Evolutionary conservation across 306 rosid genomes (phyloP).

Genomic region (Prunus fruticosa): DNA sequence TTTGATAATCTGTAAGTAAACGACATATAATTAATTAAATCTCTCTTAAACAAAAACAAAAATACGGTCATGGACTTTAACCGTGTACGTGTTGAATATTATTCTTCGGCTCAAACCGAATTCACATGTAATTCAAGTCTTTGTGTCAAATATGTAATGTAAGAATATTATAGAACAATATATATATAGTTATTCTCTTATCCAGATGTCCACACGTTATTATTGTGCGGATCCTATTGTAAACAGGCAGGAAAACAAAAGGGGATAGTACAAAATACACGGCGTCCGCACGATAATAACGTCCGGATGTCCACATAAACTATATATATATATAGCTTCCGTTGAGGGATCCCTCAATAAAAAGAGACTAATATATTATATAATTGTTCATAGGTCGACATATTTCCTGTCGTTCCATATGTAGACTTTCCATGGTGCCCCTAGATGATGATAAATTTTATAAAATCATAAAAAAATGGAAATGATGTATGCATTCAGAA

Average conservation of each 20-base stretch:
- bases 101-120: neutral
- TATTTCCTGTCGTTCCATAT: neutral
- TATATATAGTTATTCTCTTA: no score
- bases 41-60: neutral
- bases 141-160: neutral
- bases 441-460: neutral
- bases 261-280: no score
- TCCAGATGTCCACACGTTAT: no score
- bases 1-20: neutral
- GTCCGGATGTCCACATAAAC: no score
- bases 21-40: neutral
- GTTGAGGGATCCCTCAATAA: no score
- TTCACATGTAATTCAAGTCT: neutral
- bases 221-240: no score
- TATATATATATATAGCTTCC: no score
- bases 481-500: neutral
- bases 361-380: no score
- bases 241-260: no score
- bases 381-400: neutral
- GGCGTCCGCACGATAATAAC: no score
- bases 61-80: neutral
- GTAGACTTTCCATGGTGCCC: conserved; percentile 3
- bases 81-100: neutral
- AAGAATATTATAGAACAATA: no score
- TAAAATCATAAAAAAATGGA: neutral